Percentiles rank a stretch among this genome's conserved stretches.
Evolutionary conservation across 306 rosid genomes (phyloP).

Genomic region (Spatholobus suberectus): DNA sequence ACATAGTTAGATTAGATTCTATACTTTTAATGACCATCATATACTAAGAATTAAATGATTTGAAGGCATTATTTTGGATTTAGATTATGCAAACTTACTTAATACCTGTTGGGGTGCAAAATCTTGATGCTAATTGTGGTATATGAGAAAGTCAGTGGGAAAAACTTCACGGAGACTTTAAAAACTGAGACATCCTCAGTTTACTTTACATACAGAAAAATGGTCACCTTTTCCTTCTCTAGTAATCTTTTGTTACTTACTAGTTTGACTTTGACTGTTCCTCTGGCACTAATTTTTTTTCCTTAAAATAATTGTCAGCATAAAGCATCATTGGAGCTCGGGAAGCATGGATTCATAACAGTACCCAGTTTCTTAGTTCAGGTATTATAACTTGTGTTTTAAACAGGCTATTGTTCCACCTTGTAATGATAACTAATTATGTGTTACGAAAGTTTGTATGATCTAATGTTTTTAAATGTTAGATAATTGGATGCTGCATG

Average conservation of each 20-base stretch:
- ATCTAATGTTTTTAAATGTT: slow-evolving; percentile 14
- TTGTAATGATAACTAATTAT: slow-evolving; percentile 7
- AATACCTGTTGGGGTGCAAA: neutral
- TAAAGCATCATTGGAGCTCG: slow-evolving; percentile 85
- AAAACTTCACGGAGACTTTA: slow-evolving; percentile 4
- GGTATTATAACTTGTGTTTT: slow-evolving; percentile 54
- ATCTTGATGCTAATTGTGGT: slow-evolving; percentile 11
- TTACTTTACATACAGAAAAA: neutral
- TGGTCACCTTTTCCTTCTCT: neutral
- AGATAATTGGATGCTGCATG: slow-evolving; percentile 3
- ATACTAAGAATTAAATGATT: neutral
- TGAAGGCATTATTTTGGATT: slow-evolving; percentile 16
- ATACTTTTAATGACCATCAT: neutral
- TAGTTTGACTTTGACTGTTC: slow-evolving; percentile 3
- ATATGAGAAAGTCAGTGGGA: slow-evolving; percentile 26
- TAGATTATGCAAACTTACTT: neutral
- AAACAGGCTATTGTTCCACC: slow-evolving; percentile 23
- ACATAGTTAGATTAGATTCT: slow-evolving; percentile 20
- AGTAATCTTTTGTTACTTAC: slow-evolving; percentile 6
- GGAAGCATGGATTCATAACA: slow-evolving; percentile 69
- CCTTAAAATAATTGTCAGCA: slow-evolving; percentile 61
- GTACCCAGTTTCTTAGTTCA: slow-evolving; percentile 79
- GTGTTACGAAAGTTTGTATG: neutral
- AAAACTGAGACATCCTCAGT: slow-evolving; percentile 20
- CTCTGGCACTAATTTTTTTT: slow-evolving; percentile 30